A percentile compares a stretch with the other conserved stretches of the same genome.
Evolutionary conservation across 192 early-diverging fungal species (phyloP).

Genomic region (Jimgerdemannia flammicorona): DNA sequence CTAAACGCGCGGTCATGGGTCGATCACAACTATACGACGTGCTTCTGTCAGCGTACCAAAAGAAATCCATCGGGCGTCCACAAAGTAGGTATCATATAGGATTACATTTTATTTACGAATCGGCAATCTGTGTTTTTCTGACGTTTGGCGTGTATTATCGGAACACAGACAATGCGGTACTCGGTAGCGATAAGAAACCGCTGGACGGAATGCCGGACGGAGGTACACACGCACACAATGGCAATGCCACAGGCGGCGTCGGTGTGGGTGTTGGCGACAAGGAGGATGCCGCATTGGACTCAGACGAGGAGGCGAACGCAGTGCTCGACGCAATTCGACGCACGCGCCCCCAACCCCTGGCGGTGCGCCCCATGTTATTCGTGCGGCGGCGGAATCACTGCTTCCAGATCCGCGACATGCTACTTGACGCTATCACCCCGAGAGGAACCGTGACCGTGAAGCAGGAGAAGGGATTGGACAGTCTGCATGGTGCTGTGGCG

Average conservation of each 20-base stretch:
- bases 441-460: slow-evolving; percentile 15
- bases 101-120: slow-evolving; percentile 5
- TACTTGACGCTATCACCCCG: slow-evolving; percentile 58
- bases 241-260: not conserved
- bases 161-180: not conserved
- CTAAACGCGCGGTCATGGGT: slow-evolving; percentile 81
- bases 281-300: slow-evolving; percentile 37
- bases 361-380: slow-evolving; percentile 42
- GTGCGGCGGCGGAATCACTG: slow-evolving; percentile 58
- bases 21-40: slow-evolving; percentile 82
- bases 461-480: not conserved
- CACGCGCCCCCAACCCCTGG: slow-evolving; percentile 64
- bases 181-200: not conserved
- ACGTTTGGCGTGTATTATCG: too few species aligned
- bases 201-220: not conserved
- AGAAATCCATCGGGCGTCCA: slow-evolving; percentile 57
- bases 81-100: slow-evolving; percentile 45
- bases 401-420: slow-evolving; percentile 57
- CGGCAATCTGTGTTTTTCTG: too few species aligned
- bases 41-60: slow-evolving; percentile 70
- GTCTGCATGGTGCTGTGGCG: not conserved
- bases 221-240: not conserved
- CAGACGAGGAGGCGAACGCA: slow-evolving; percentile 70
- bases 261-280: not conserved
- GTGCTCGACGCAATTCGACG: slow-evolving; percentile 61